Conservation (phyloP, 306 rosid species). For the Trifolium pratense region DNA sequence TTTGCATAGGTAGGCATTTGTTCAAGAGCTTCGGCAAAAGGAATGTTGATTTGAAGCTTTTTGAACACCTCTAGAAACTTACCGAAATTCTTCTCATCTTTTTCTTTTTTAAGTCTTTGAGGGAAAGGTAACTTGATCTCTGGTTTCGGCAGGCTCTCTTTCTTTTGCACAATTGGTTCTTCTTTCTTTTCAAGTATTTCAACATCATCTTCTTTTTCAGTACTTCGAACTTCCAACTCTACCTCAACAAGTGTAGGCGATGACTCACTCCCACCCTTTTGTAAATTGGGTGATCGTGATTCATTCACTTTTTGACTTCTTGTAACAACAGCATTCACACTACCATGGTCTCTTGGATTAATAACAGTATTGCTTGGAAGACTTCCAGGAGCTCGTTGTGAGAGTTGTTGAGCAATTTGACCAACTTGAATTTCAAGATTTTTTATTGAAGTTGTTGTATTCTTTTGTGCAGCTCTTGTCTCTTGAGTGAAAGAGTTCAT, state of each 20-base stretch:
- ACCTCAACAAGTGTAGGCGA: not conserved
- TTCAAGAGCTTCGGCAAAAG: not conserved
- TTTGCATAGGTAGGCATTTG: not conserved
- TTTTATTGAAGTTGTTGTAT: not conserved
- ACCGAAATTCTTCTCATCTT: not conserved
- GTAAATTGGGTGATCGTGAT: not conserved
- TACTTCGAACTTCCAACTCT: not conserved
- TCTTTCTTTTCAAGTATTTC: too few species aligned
- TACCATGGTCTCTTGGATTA: not conserved
- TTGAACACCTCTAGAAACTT: not conserved
- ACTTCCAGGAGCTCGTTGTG: not conserved
- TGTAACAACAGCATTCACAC: not conserved
- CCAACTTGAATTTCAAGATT: not conserved
- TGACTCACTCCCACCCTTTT: not conserved
- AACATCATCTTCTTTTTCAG: not conserved
- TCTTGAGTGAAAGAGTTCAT: not conserved
- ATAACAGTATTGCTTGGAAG: not conserved
- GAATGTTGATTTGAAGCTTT: not conserved
- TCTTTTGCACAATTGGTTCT: too few species aligned
- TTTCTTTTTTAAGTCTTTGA: not conserved
- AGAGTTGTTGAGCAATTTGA: not conserved
- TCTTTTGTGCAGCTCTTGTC: not conserved
- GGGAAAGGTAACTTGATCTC: not conserved
- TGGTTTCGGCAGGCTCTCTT: not conserved
- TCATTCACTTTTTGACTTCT: not conserved